phyloP scores from a whole-genome alignment of 2,329 filamentous ascomycete genomes.

The Cladosporium sp. region DNA sequence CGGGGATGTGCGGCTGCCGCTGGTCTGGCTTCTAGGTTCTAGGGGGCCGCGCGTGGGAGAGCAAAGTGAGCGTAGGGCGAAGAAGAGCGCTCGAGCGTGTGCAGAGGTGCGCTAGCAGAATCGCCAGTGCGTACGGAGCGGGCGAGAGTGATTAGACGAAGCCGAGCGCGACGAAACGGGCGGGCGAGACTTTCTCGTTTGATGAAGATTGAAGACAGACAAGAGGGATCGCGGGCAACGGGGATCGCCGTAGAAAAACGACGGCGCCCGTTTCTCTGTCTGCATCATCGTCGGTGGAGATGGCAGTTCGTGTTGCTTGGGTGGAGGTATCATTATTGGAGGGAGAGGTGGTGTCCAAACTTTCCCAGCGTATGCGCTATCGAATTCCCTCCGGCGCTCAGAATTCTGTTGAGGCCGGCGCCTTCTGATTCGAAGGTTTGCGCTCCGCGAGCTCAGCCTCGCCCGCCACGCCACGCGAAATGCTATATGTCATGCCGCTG shows the following conservation, averaged over 20 bases:
- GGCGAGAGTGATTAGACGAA: not conserved
- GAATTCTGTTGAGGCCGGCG: not conserved
- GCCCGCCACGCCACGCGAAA: not conserved
- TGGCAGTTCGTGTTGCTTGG: constrained; percentile 4
- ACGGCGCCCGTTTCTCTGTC: constrained; percentile 2
- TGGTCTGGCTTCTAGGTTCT: not conserved
- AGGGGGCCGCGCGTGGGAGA: not conserved
- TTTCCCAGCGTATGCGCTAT: constrained; percentile 9
- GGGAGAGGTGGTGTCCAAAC: not conserved
- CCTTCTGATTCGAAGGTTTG: not conserved
- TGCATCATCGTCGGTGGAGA: not conserved
- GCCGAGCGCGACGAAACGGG: constrained; percentile 1
- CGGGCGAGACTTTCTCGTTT: not conserved
- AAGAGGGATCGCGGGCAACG: not conserved
- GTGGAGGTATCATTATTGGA: not conserved
- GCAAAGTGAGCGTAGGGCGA: not conserved
- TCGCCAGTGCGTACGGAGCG: not conserved
- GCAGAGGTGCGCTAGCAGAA: not conserved
- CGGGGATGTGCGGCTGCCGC: not conserved
- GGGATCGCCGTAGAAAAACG: not conserved
- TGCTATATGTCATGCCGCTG: not conserved
- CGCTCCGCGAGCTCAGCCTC: not conserved
- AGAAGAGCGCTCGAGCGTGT: not conserved
- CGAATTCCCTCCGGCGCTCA: not conserved
- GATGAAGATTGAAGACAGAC: not conserved